Base-by-base conservation (phyloP, 2,329 filamentous ascomycete genomes). In the Aspergillus viridinutans region DNA sequence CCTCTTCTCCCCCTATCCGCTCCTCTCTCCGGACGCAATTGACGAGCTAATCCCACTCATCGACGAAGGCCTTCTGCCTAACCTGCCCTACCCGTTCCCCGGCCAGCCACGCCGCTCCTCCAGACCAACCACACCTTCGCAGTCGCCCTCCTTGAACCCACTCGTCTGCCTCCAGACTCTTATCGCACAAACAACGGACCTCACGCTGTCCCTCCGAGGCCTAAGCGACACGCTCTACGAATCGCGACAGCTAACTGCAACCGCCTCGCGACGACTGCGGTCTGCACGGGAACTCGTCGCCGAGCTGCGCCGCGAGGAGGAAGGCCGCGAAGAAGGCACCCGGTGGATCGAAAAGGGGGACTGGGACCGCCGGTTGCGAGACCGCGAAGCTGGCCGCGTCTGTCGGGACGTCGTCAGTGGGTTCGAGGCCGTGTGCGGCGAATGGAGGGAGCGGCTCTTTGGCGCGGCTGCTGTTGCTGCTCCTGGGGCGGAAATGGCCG, bases 171-270 rank as follows among this genome's bases (percentile, higher is more conserved):
- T 92, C 49, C 81, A 85, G 57, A 82, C 84, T 23, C 81, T 93
- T 52, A 87, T 90, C 69, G 80, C 83, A 6, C 80, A 90, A 61
- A 92, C 89, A 0, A 79, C 84, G 26, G 89, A 92, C 60, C 78
- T 93, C 28, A 84, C 93, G 8, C 84, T 90, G 67, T 90, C 90
- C 6, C 83, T 99, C 49, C 91, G 90, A 65, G 89, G 91, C 63
- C 81, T 99, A 4, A 91, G 90, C 6, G 94, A 99, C 72, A 92
- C 90, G 3, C 81, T 99, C 35, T 93, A 97, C 74, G 96, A 97
- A 88, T 92, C 89, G 32, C 87, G 91, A 12, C 93, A 97, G 74
- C 89, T 90, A 1, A 94, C 90, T 0, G 89, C 86, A 3, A 88
- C 89, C 9, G 94, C 93, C 1, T 87, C 88, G 2, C 82, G 94